Evolutionary conservation across 2,329 filamentous ascomycete genomes (phyloP).

Genomic region (Saccharata proteae): DNA sequence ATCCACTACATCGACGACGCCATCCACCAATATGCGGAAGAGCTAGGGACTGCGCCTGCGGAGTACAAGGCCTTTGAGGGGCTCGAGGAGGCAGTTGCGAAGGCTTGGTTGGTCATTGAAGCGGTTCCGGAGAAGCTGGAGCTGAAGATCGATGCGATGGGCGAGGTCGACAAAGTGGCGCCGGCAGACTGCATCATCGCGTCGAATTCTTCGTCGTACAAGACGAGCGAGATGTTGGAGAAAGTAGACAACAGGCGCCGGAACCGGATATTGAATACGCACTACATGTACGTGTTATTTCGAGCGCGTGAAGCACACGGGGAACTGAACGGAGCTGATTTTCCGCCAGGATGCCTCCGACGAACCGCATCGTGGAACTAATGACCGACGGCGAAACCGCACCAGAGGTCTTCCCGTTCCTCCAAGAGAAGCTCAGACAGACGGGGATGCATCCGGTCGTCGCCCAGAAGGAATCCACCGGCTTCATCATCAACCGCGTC

Average conservation of each 20-base stretch:
- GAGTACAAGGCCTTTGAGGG: slow-evolving; percentile 22
- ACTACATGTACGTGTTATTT: slow-evolving; percentile 45
- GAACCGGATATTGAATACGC: slow-evolving; percentile 35
- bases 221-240: slow-evolving; percentile 36
- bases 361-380: slow-evolving; percentile 36
- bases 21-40: slow-evolving; percentile 14
- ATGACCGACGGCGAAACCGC: slow-evolving; percentile 40
- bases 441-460: slow-evolving; percentile 30
- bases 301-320: slow-evolving; percentile 13
- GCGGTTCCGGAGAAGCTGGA: slow-evolving; percentile 39
- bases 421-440: slow-evolving; percentile 29
- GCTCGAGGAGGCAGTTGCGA: slow-evolving; percentile 28
- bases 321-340: slow-evolving; percentile 14
- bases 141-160: slow-evolving; percentile 38
- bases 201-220: slow-evolving; percentile 42
- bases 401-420: slow-evolving; percentile 32
- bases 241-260: slow-evolving; percentile 28
- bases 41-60: slow-evolving; percentile 13
- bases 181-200: slow-evolving; percentile 37
- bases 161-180: slow-evolving; percentile 31
- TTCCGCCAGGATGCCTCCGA: slow-evolving; percentile 35
- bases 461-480: slow-evolving; percentile 38
- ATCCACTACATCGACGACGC: slow-evolving; percentile 29
- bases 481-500: slow-evolving; percentile 44
- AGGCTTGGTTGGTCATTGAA: slow-evolving; percentile 44